Evolutionary conservation across 2,329 filamentous ascomycete genomes (phyloP).

Genomic region (Didymella pomorum): DNA sequence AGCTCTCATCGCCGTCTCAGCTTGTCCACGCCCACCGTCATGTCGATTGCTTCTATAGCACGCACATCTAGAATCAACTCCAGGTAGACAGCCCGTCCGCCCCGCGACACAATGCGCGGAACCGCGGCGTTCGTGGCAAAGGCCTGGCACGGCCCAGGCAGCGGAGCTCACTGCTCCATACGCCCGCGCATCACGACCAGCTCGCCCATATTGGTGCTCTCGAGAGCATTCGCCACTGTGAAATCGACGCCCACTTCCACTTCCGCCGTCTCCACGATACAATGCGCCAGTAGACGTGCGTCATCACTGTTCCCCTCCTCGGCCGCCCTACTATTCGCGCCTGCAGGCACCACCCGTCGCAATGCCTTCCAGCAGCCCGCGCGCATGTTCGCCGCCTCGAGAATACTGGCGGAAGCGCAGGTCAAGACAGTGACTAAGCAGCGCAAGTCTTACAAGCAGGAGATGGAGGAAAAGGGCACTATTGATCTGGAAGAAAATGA

Average conservation of each 20-base stretch:
- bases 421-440: slow-evolving; percentile 27
- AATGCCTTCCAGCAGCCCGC: slow-evolving; percentile 37
- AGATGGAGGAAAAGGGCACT: slow-evolving; percentile 49
- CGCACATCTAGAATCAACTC: slow-evolving; percentile 22
- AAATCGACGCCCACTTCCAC: slow-evolving; percentile 13
- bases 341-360: slow-evolving; percentile 33
- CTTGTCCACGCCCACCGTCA: slow-evolving; percentile 31
- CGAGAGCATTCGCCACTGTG: slow-evolving; percentile 28
- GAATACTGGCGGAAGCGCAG: slow-evolving; percentile 36
- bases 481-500: slow-evolving; percentile 51
- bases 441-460: slow-evolving; percentile 50
- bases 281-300: slow-evolving; percentile 15
- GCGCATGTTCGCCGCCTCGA: slow-evolving; percentile 42
- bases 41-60: slow-evolving; percentile 35
- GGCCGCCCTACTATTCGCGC: slow-evolving; percentile 24
- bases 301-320: slow-evolving; percentile 26
- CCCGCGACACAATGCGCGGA: slow-evolving; percentile 46
- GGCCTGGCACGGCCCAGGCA: slow-evolving; percentile 47
- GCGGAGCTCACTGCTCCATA: slow-evolving; percentile 47
- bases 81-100: slow-evolving; percentile 39
- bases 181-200: slow-evolving; percentile 34
- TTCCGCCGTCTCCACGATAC: background rate
- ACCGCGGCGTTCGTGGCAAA: slow-evolving; percentile 41
- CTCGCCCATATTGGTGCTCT: slow-evolving; percentile 22
- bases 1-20: slow-evolving; percentile 24